Evolutionary conservation across 202 grass and related monocot genomes (phyloP).

Genomic region (Panicum hallii): DNA sequence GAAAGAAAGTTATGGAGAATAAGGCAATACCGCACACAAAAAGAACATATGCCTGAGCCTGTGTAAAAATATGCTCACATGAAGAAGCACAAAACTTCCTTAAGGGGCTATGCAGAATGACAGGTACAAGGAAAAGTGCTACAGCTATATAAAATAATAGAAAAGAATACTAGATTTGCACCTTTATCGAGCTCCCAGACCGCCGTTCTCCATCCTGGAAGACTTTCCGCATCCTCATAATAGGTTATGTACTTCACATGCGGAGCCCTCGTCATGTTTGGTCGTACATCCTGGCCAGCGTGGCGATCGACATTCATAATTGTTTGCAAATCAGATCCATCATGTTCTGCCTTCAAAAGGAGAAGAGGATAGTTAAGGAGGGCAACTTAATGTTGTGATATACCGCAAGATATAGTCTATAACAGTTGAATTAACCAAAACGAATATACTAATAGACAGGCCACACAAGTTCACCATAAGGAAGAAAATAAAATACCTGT

Average conservation of each 20-base stretch:
- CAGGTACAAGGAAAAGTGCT: conserved; percentile 13
- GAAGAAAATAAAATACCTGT: conserved; percentile 63
- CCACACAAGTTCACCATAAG: not conserved
- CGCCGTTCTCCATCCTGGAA: conserved; percentile 85
- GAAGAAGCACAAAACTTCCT: conserved; percentile 12
- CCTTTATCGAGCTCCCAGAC: conserved; percentile 99
- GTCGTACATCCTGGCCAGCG: conserved; percentile 62
- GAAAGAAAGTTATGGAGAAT: conserved; percentile 12
- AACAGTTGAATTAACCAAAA: conserved; percentile 24
- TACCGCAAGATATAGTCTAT: conserved; percentile 19
- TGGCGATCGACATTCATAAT: conserved; percentile 68
- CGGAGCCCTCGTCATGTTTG: conserved; percentile 79
- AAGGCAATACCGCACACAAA: not conserved
- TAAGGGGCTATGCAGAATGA: conserved; percentile 14
- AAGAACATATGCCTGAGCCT: conserved; percentile 2
- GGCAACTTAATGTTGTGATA: conserved; percentile 2
- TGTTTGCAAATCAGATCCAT: conserved; percentile 92
- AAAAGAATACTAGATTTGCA: conserved; percentile 34
- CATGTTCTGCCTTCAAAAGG: conserved; percentile 81
- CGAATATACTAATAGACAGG: conserved; percentile 23
- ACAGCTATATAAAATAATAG: conserved; percentile 25
- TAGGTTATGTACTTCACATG: conserved; percentile 96
- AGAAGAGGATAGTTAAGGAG: conserved; percentile 13
- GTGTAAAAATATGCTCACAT: not conserved
- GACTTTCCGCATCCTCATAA: conserved; percentile 96